phyloP scores from a whole-genome alignment of 495 filamentous ascomycete species.

The Paragyromitra xinjiangensis region DNA sequence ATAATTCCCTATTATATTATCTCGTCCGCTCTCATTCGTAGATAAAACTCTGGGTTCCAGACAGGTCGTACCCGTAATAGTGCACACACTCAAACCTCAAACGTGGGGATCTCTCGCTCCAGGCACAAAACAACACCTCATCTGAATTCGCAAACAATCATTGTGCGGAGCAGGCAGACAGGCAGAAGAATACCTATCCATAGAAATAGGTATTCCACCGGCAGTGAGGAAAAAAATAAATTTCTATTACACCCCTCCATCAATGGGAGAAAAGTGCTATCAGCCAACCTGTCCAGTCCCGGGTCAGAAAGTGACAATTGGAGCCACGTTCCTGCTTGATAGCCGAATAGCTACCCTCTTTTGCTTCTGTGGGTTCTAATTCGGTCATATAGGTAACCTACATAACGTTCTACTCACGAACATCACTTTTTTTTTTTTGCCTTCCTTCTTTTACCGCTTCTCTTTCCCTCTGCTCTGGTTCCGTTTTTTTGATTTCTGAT shows the following conservation, averaged over 20 bases:
- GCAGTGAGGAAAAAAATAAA: slow-evolving; percentile 1
- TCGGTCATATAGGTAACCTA: no score
- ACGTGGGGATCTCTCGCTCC: slow-evolving; percentile 47
- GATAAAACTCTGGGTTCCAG: not conserved
- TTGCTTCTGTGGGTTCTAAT: no score
- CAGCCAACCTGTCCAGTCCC: slow-evolving; percentile 16
- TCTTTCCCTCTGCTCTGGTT: not conserved
- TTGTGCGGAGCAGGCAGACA: slow-evolving; percentile 20
- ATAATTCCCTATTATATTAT: slow-evolving; percentile 15
- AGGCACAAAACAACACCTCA: slow-evolving; percentile 51
- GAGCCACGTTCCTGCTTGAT: slow-evolving; percentile 47
- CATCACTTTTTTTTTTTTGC: not conserved
- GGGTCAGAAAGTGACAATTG: slow-evolving; percentile 37
- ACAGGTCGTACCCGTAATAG: slow-evolving; percentile 15
- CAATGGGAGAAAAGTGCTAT: slow-evolving; percentile 10
- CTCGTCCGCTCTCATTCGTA: not conserved
- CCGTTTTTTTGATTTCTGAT: slow-evolving; percentile 42
- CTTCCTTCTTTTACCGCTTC: not conserved
- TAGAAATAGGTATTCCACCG: slow-evolving; percentile 8
- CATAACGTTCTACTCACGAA: no score
- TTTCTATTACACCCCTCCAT: slow-evolving; percentile 26
- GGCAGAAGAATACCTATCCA: not conserved
- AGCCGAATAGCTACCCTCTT: slow-evolving; percentile 30
- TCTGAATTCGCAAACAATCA: slow-evolving; percentile 38
- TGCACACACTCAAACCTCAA: slow-evolving; percentile 14